Percentiles rank a stretch among this genome's conserved stretches.
phyloP scores from a whole-genome alignment of 139 green algal species.

The Chlorella sorokiniana region DNA sequence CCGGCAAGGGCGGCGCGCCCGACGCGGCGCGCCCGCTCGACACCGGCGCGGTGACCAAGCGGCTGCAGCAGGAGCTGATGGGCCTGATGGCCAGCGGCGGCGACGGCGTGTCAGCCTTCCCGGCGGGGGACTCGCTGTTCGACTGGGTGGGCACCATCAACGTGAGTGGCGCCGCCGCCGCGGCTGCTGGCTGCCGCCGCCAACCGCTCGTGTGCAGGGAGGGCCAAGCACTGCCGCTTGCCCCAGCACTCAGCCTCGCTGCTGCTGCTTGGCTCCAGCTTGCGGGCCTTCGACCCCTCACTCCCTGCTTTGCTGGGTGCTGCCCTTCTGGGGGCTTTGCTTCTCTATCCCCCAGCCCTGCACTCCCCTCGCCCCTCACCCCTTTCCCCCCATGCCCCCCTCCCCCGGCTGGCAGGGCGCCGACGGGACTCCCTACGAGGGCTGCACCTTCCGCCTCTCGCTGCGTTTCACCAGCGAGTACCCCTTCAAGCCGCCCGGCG shows the following conservation, averaged over 20 bases:
- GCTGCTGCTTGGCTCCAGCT: too few species aligned
- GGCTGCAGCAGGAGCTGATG: conserved; percentile 71
- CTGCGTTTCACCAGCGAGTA: conserved; percentile 79
- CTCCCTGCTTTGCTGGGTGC: too few species aligned
- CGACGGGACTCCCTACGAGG: conserved; percentile 72
- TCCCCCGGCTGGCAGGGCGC: conserved; percentile 36
- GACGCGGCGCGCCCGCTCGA: conserved; percentile 16
- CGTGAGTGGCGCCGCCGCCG: too few species aligned
- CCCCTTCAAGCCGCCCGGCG: conserved; percentile 77
- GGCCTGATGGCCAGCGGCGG: conserved; percentile 55
- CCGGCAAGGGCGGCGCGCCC: conserved; percentile 13
- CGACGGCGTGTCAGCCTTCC: conserved; percentile 75
- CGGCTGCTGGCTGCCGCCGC: too few species aligned
- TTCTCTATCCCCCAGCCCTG: too few species aligned
- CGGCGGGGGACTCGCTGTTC: conserved; percentile 81
- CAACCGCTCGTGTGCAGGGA: too few species aligned
- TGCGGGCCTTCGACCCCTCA: too few species aligned
- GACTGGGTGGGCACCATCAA: conserved; percentile 79
- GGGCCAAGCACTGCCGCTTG: too few species aligned
- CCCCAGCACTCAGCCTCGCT: too few species aligned
- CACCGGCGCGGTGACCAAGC: conserved; percentile 54
- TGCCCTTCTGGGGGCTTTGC: too few species aligned
- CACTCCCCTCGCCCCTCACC: not conserved
- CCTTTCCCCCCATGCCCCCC: not conserved
- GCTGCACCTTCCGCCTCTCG: conserved; percentile 70